Conservation (phyloP, 352 stramenopile genomes). For the Thalassiosira oceanica region DNA sequence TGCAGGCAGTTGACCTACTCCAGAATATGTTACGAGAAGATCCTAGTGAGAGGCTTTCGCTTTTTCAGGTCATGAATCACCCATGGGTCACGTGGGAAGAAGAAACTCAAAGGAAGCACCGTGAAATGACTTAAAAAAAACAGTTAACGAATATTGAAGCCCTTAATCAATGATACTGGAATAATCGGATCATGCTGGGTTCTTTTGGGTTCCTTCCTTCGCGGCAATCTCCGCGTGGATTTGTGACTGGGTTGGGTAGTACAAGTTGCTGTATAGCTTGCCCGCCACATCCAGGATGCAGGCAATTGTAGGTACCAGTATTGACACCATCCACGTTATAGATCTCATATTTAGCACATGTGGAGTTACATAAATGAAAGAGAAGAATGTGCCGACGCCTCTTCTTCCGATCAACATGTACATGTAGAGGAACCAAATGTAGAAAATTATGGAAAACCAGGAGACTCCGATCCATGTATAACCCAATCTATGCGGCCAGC, state of each 20-base stretch:
- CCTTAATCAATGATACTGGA: no score
- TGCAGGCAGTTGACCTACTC: constrained; percentile 52
- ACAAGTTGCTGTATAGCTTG: constrained; percentile 79
- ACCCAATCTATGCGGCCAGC: constrained; percentile 55
- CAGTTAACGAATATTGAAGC: no score
- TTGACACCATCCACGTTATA: constrained; percentile 69
- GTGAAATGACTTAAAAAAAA: no score
- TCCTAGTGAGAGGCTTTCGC: constrained; percentile 50
- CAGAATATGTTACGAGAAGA: constrained; percentile 72
- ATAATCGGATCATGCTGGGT: no score
- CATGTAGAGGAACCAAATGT: constrained; percentile 64
- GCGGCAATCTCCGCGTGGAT: constrained; percentile 78
- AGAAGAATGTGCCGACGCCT: constrained; percentile 47
- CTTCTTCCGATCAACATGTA: constrained; percentile 60
- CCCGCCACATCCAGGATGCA: constrained; percentile 70
- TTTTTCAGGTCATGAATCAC: constrained; percentile 65
- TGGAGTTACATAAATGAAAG: constrained; percentile 53
- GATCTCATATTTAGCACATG: constrained; percentile 71
- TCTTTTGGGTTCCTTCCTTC: not conserved
- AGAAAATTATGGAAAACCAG: constrained; percentile 68
- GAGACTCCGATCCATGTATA: constrained; percentile 73
- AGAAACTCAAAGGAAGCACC: no score
- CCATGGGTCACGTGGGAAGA: constrained; percentile 63
- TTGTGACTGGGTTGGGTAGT: constrained; percentile 79
- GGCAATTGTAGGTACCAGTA: constrained; percentile 65